Evolutionary conservation across 2,329 filamentous ascomycete genomes (phyloP).

Genomic region (Botrytis fragariae): DNA sequence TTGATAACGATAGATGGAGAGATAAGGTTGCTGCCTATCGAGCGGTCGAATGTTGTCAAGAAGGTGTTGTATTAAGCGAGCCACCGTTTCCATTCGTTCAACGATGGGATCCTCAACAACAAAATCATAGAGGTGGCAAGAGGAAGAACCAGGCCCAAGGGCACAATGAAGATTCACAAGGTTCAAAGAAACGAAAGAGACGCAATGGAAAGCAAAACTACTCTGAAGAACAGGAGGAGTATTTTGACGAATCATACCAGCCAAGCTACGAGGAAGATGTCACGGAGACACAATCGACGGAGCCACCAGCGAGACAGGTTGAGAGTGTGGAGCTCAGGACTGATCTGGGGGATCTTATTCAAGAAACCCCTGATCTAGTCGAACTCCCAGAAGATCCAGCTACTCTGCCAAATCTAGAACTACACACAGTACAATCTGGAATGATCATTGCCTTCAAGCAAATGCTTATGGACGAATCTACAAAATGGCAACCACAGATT

Average conservation of each 20-base stretch:
- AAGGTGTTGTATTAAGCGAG: conserved; percentile 63
- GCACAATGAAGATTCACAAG: conserved; percentile 41
- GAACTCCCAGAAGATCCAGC: conserved; percentile 56
- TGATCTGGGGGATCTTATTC: conserved; percentile 27
- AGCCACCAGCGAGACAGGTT: conserved; percentile 24
- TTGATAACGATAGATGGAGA: conserved; percentile 66
- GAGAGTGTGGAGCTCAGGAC: conserved; percentile 31
- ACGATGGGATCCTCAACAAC: conserved; percentile 79
- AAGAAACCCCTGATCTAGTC: conserved; percentile 57
- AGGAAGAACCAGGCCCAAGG: conserved; percentile 49
- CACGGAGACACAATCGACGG: conserved; percentile 27
- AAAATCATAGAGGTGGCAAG: conserved; percentile 47
- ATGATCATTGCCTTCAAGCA: conserved; percentile 70
- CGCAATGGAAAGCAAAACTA: conserved; percentile 44
- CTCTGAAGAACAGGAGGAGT: conserved; percentile 42
- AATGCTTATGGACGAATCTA: conserved; percentile 57
- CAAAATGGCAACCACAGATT: conserved; percentile 65
- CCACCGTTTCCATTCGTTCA: conserved; percentile 90
- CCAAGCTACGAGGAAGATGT: conserved; percentile 38
- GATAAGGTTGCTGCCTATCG: conserved; percentile 66
- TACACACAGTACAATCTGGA: conserved; percentile 51
- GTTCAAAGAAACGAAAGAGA: conserved; percentile 52
- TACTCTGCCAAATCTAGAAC: conserved; percentile 50
- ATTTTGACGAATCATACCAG: conserved; percentile 38
- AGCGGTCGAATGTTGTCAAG: conserved; percentile 81